phyloP scores from a whole-genome alignment of 2,329 filamentous ascomycete genomes.

The Diaporthe nobilis region DNA sequence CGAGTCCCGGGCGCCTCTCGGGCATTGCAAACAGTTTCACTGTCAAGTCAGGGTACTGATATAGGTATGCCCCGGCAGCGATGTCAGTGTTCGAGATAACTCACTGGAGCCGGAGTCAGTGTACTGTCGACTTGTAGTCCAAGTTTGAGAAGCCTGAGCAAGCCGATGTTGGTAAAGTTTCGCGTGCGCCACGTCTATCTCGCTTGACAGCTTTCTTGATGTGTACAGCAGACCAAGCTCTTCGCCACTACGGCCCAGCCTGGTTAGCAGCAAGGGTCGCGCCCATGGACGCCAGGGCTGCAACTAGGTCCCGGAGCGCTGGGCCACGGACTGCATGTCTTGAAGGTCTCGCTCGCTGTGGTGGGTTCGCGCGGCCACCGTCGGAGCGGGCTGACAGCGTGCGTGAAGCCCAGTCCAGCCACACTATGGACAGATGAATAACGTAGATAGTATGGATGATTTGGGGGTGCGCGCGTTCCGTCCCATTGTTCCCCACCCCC shows the following conservation, averaged over 20 bases:
- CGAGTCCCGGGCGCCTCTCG: slow-evolving; percentile 22
- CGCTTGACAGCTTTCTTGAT: slow-evolving; percentile 10
- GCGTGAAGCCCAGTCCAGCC: slow-evolving; percentile 13
- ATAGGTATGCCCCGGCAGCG: slow-evolving; percentile 11
- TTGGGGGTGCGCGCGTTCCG: slow-evolving; percentile 20
- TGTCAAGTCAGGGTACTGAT: slow-evolving; percentile 18
- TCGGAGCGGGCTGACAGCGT: slow-evolving; percentile 18
- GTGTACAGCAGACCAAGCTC: slow-evolving; percentile 10
- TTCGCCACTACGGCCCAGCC: slow-evolving; percentile 20
- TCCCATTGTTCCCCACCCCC: slow-evolving; percentile 17
- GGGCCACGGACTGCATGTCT: slow-evolving; percentile 31
- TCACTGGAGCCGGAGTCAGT: not conserved
- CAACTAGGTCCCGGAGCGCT: slow-evolving; percentile 30
- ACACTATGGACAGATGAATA: not conserved
- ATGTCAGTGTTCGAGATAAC: not conserved
- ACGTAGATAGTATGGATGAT: not conserved
- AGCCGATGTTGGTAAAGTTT: not conserved
- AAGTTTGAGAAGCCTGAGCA: not conserved
- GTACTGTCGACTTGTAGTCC: not conserved
- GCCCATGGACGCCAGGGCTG: slow-evolving; percentile 23
- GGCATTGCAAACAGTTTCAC: slow-evolving; percentile 13
- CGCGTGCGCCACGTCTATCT: slow-evolving; percentile 5
- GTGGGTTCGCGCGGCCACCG: slow-evolving; percentile 28
- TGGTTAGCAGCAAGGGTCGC: slow-evolving; percentile 29
- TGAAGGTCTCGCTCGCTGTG: slow-evolving; percentile 30